Percentiles rank a stretch among this genome's conserved stretches.
phyloP scores from a whole-genome alignment of 768 basidiomycete genomes.

The Ramaria sp. region DNA sequence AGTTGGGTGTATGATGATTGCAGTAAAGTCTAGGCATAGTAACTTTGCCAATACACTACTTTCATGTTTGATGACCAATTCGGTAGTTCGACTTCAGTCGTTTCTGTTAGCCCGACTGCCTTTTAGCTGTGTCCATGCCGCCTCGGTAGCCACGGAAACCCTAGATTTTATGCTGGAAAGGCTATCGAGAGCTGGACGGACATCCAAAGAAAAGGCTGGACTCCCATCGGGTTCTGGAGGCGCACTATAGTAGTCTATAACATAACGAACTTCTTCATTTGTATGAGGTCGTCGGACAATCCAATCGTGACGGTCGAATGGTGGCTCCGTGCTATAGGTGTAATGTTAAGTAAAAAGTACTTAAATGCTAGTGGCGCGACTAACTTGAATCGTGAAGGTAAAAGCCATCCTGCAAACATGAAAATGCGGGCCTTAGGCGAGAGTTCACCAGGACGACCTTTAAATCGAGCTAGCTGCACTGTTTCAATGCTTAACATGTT shows the following conservation, averaged over 20 bases:
- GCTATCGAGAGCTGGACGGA: slow-evolving; percentile 87
- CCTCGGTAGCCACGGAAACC: slow-evolving; percentile 56
- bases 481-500: slow-evolving; percentile 41
- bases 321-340: slow-evolving; percentile 63
- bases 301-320: slow-evolving; percentile 99
- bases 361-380: neutral
- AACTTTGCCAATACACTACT: neutral
- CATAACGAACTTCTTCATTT: slow-evolving; percentile 82
- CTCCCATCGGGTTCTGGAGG: slow-evolving; percentile 83
- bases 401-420: slow-evolving; percentile 77
- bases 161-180: slow-evolving; percentile 66
- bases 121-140: slow-evolving; percentile 43
- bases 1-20: neutral
- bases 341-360: slow-evolving; percentile 2
- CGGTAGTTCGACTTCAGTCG: neutral
- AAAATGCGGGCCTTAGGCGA: slow-evolving; percentile 90
- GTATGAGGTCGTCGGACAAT: slow-evolving; percentile 70
- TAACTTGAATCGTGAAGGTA: slow-evolving; percentile 84
- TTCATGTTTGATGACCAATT: neutral
- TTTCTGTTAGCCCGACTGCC: slow-evolving; percentile 4
- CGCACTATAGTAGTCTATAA: slow-evolving; percentile 97
- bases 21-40: neutral
- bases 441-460: slow-evolving; percentile 83
- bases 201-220: slow-evolving; percentile 92
- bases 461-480: slow-evolving; percentile 72